These are phyloP conservation scores for Fusarium sambucinum DNA, from an alignment of 2,329 filamentous ascomycete species.

Conservation along the genomic window DNA sequence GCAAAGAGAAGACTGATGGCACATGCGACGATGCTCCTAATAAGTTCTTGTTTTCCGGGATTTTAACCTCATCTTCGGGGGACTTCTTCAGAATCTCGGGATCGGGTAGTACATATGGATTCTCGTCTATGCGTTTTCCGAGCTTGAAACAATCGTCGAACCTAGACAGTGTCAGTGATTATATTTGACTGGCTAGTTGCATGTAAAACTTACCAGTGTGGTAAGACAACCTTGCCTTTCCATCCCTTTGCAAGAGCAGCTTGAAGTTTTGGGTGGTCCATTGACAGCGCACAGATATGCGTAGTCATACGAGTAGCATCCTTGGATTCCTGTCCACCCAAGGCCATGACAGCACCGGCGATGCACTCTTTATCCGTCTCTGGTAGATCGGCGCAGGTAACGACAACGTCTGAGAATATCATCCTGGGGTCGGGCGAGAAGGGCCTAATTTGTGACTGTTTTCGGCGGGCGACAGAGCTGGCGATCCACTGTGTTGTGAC, in stretches of 20 bases:
- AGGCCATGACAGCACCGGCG: conserved; percentile 85
- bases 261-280: conserved; percentile 78
- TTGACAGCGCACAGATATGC: conserved; percentile 85
- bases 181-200: background rate
- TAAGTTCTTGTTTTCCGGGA: conserved; percentile 71
- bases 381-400: conserved; percentile 87
- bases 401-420: conserved; percentile 86
- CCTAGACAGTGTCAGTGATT: conserved; percentile 61
- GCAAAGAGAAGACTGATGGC: conserved; percentile 59
- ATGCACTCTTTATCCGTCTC: conserved; percentile 91
- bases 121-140: conserved; percentile 89
- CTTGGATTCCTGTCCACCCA: conserved; percentile 85
- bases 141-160: conserved; percentile 97
- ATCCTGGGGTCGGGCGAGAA: conserved; percentile 92
- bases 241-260: conserved; percentile 73
- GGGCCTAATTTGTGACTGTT: conserved; percentile 81
- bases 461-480: conserved; percentile 75
- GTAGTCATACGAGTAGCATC: conserved; percentile 81
- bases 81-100: conserved; percentile 80
- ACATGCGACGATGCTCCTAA: conserved; percentile 72
- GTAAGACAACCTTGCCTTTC: conserved; percentile 85
- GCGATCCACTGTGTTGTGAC: conserved; percentile 86
- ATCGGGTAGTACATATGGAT: conserved; percentile 86
- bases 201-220: conserved; percentile 78
- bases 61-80: conserved; percentile 67